Conservation (phyloP, 305 asterid species). For the Fraxinus nigra region DNA sequence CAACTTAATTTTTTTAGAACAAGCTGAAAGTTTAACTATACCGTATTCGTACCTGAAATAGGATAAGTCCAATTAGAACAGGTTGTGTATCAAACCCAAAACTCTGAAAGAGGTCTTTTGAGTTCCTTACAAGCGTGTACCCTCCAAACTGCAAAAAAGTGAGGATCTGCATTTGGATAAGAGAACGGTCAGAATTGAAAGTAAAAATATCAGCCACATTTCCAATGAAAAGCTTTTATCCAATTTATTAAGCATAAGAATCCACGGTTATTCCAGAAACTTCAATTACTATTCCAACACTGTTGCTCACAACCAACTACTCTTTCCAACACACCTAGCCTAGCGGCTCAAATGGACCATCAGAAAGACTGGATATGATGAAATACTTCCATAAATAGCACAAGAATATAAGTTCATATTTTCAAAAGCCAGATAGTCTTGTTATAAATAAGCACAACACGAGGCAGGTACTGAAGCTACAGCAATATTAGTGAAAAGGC, state of each 20-base stretch:
- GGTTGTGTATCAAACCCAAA: conserved; percentile 99
- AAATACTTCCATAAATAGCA: not conserved
- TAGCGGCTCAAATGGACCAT: not conserved
- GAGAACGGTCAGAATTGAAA: not conserved
- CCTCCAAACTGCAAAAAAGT: conserved; percentile 97
- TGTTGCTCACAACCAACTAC: conserved; percentile 1
- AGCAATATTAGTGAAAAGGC: not conserved
- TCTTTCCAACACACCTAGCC: not conserved
- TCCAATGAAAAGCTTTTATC: not conserved
- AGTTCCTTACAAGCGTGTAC: conserved; percentile 89
- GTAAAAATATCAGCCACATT: not conserved
- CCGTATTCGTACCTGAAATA: conserved; percentile 69
- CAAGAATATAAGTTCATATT: not conserved
- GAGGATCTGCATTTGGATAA: conserved; percentile 58
- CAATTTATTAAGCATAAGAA: not conserved
- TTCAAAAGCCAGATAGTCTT: not conserved
- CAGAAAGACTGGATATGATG: not conserved
- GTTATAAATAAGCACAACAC: not conserved
- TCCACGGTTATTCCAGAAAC: not conserved
- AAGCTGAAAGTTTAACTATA: not conserved
- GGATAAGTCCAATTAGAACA: conserved; percentile 88
- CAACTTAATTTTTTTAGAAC: not conserved
- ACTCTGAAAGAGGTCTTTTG: conserved; percentile 88
- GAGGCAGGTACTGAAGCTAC: not conserved
- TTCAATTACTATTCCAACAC: not conserved